Evolutionary conservation across 352 stramenopile species (phyloP).

Genomic region (Globisporangium echinulatum): DNA sequence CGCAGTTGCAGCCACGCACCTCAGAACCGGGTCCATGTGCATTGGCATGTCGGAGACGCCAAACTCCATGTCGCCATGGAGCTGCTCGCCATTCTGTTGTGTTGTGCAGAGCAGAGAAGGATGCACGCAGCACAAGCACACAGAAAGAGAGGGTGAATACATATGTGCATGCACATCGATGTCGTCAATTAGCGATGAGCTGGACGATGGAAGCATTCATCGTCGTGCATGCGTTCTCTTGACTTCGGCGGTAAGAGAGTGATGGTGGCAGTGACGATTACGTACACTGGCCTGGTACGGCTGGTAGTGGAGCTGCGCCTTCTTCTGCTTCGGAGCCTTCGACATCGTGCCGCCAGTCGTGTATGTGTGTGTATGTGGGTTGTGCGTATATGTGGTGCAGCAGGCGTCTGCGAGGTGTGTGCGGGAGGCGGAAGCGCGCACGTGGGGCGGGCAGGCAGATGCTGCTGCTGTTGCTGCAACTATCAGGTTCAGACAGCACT

Average conservation of each 20-base stretch:
- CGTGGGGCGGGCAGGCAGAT: too few species aligned
- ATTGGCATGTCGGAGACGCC: slow-evolving; percentile 41
- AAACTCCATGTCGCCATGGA: slow-evolving; percentile 31
- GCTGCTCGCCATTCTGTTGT: slow-evolving; percentile 18
- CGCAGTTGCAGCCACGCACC: slow-evolving; percentile 25
- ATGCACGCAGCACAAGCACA: background rate
- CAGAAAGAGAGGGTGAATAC: background rate
- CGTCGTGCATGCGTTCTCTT: background rate
- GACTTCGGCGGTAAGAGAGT: slow-evolving; percentile 1
- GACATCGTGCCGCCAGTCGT: slow-evolving; percentile 33
- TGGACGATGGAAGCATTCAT: too few species aligned
- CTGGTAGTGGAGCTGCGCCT: slow-evolving; percentile 69
- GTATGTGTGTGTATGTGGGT: background rate
- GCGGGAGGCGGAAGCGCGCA: too few species aligned
- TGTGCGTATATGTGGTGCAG: background rate
- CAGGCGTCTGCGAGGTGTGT: too few species aligned
- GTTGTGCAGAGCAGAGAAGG: background rate
- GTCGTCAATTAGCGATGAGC: background rate
- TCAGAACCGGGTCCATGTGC: slow-evolving; percentile 64
- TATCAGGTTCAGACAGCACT: too few species aligned
- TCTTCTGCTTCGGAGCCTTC: slow-evolving; percentile 76
- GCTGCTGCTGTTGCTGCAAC: too few species aligned
- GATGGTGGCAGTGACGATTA: slow-evolving; percentile 10
- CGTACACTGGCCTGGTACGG: slow-evolving; percentile 49
- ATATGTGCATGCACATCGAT: background rate